Evolutionary conservation across 768 basidiomycete species (phyloP).

Genomic region (Xerocomellus dryophilus): DNA sequence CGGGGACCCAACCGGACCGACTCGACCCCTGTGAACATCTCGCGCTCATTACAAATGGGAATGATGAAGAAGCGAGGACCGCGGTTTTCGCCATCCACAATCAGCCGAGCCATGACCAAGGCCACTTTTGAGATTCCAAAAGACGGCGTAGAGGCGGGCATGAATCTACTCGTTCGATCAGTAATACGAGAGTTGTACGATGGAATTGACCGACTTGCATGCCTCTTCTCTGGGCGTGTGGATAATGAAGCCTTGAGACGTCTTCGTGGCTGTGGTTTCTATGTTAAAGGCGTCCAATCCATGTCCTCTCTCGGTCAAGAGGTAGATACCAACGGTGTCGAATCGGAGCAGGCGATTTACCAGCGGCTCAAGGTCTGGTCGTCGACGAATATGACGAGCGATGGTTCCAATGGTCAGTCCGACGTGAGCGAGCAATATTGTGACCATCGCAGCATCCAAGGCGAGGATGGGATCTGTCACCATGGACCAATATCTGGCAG

Average conservation of each 20-base stretch:
- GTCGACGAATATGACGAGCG: too few species aligned
- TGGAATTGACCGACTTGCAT: slow-evolving; percentile 43
- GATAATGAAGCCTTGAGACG: slow-evolving; percentile 48
- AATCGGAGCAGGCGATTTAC: too few species aligned
- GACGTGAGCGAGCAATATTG: too few species aligned
- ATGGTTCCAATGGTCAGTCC: too few species aligned
- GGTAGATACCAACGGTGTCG: too few species aligned
- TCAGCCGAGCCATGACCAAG: slow-evolving; percentile 54
- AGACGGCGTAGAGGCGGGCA: slow-evolving; percentile 54
- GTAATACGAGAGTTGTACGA: not conserved
- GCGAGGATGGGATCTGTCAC: too few species aligned
- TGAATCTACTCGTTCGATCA: slow-evolving; percentile 40
- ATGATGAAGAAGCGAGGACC: slow-evolving; percentile 56
- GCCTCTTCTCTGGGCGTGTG: slow-evolving; percentile 57
- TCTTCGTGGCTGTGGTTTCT: slow-evolving; percentile 57
- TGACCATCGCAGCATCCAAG: too few species aligned
- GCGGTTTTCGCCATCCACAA: slow-evolving; percentile 48
- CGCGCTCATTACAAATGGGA: slow-evolving; percentile 48
- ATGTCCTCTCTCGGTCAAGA: too few species aligned
- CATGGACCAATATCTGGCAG: too few species aligned
- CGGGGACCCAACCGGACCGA: slow-evolving; percentile 51
- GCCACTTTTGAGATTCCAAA: slow-evolving; percentile 56
- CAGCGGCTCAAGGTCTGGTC: too few species aligned
- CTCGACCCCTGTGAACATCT: slow-evolving; percentile 52
- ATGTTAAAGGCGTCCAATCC: slow-evolving; percentile 21